A percentile compares a stretch with the other conserved stretches of the same genome.
These are phyloP conservation scores for Dactylellina leptospora DNA, from an alignment of 2,329 filamentous ascomycete species.

Conservation along the genomic window DNA sequence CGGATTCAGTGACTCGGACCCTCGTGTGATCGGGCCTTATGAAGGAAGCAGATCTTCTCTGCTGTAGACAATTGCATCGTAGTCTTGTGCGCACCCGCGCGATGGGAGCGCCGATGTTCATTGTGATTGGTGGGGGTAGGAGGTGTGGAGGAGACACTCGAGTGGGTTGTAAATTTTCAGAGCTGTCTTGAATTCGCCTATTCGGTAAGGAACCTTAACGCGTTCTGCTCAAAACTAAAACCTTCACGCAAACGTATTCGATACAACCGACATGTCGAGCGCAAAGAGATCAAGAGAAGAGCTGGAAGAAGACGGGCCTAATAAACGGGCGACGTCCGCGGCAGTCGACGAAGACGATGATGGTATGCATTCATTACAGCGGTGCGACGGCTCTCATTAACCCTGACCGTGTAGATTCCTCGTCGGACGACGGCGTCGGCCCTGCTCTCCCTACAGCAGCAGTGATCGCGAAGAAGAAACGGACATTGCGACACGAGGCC, in stretches of 20 bases:
- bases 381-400: not conserved
- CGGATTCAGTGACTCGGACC: no score
- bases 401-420: conserved; percentile 66
- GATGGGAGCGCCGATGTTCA: not conserved
- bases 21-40: no score
- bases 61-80: no score
- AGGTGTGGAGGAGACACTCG: not conserved
- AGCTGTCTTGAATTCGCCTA: not conserved
- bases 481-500: conserved; percentile 84
- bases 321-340: conserved; percentile 35
- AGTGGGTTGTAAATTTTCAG: not conserved
- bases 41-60: no score
- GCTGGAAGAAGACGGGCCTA: conserved; percentile 30
- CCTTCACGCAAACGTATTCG: not conserved
- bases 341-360: conserved; percentile 34
- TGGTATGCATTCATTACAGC: conserved; percentile 15
- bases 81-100: not conserved
- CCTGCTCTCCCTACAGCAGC: conserved; percentile 84
- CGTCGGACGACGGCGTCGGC: conserved; percentile 91
- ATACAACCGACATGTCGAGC: conserved; percentile 18
- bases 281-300: conserved; percentile 42
- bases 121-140: not conserved
- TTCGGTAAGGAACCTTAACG: conserved; percentile 3
- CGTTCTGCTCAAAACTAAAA: not conserved
- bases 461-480: conserved; percentile 76